Conservation (phyloP, 2,329 filamentous ascomycete species). For the Blastomyces parvus region DNA sequence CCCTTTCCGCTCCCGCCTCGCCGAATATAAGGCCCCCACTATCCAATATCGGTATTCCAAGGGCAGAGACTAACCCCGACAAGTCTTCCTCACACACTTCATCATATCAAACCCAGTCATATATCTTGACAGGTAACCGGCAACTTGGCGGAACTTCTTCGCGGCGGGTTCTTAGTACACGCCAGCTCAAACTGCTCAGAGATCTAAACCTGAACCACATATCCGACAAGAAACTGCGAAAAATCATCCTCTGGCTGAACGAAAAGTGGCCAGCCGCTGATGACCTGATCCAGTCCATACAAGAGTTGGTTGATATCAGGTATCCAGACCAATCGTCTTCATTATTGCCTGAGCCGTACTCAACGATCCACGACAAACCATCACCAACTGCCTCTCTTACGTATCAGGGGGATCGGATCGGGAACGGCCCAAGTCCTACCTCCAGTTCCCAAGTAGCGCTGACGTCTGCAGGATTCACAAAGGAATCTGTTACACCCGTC, state of each 20-base stretch:
- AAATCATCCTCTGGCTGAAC: not conserved
- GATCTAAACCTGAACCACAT: not conserved
- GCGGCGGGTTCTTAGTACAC: not conserved
- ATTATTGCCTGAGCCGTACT: not conserved
- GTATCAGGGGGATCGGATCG: not conserved
- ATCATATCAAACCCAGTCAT: not conserved
- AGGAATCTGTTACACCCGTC: not conserved
- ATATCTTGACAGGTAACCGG: too few species aligned
- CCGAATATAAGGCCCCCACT: not conserved
- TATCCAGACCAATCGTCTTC: not conserved
- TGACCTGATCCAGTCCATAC: constrained; percentile 1
- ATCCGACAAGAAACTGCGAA: not conserved
- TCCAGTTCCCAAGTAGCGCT: not conserved
- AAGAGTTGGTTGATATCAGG: not conserved
- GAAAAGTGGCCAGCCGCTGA: not conserved
- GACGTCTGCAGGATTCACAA: not conserved
- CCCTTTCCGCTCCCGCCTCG: not conserved
- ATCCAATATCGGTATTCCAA: not conserved
- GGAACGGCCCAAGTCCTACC: not conserved
- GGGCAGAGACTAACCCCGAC: not conserved
- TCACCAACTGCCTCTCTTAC: not conserved
- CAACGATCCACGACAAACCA: not conserved
- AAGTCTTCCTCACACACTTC: not conserved
- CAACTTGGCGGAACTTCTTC: not conserved
- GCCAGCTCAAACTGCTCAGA: not conserved